Evolutionary conservation across 495 filamentous ascomycete genomes (phyloP).

Genomic region (Hypomontagnella monticulosa): DNA sequence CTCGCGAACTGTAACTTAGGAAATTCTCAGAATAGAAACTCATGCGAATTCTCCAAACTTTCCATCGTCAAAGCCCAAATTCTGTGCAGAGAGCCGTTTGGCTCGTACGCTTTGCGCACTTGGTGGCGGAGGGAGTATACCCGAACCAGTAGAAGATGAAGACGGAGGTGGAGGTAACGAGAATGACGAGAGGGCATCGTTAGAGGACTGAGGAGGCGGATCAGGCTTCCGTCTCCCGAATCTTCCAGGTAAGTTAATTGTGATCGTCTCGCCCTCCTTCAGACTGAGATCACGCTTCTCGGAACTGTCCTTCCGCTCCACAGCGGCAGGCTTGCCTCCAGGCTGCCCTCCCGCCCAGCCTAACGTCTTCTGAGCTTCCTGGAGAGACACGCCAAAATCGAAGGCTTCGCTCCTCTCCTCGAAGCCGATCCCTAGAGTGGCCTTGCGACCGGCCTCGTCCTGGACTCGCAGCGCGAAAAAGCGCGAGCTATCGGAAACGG

Average conservation of each 20-base stretch:
- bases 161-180: constrained; percentile 62
- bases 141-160: constrained; percentile 40
- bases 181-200: constrained; percentile 53
- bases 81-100: constrained; percentile 61
- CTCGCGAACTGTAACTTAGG: neutral
- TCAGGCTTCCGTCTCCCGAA: constrained; percentile 54
- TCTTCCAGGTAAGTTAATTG: constrained; percentile 72
- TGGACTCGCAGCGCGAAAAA: constrained; percentile 86
- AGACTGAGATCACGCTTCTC: constrained; percentile 77
- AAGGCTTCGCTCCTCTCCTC: constrained; percentile 85
- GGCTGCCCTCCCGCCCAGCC: constrained; percentile 43
- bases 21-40: constrained; percentile 14
- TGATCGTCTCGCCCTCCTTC: constrained; percentile 87
- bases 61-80: constrained; percentile 72
- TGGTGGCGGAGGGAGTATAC: constrained; percentile 70
- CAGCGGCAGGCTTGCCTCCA: constrained; percentile 27
- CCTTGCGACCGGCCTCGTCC: constrained; percentile 73
- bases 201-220: constrained; percentile 32
- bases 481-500: constrained; percentile 75
- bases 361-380: constrained; percentile 71
- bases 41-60: constrained; percentile 72
- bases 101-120: constrained; percentile 62
- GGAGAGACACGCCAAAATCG: constrained; percentile 81
- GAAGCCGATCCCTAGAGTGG: constrained; percentile 82
- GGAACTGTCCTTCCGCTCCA: constrained; percentile 47